Base-by-base conservation (phyloP, 2,329 filamentous ascomycete genomes). In the Colletotrichum lindemuthianum region DNA sequence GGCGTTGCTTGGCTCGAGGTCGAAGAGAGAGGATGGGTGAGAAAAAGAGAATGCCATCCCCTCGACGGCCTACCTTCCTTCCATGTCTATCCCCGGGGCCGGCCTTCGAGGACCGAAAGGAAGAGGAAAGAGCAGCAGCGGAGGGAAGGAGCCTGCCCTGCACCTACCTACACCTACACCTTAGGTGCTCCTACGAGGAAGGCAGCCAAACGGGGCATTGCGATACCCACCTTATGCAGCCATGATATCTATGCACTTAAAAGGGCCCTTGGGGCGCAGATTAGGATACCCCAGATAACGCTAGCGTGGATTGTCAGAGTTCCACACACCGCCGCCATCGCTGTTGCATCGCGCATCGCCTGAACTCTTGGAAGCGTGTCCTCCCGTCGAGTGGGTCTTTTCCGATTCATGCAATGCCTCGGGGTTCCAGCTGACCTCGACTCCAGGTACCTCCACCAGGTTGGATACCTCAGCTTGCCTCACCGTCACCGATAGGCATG, bases 91-190 rank as follows among this genome's bases (percentile, higher is more conserved):
- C 15, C 41, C 54, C 54, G 51, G 50, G 61, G 44, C 45, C 39
- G 61, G 44, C 45, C 39, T 45, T 45, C 48, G 52, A 50, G 63
- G 24, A 16, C 59, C 59, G 59, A 57, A 44, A 57, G 59, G 63
- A 63, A 57, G 44, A 57, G 59, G 63, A 63, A 65, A 53, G 47
- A 60, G 60, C 63, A 40, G 60, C 63, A 45, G 59, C 63, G 52
- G 24, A 55, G 50, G 58, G 32, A 60, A 57, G 41, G 61, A 60
- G 24, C 24, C 24, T 24, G 24, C 24, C 24, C 24, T 24, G 24
- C 24, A 24, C 24, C 24, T 24, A 5, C 24, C 24, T 24, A 24
- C 24, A 24, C 24, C 24, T 24, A 24, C 1, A 24, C 24, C 24
- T 24, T 24, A 24, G 24, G 24, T 24, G 24, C 24, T 4, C 5